A percentile compares a stretch with the other conserved stretches of the same genome.
These are phyloP conservation scores for Ophiostoma himal-ulmi DNA, from an alignment of 2,329 filamentous ascomycete genomes.

Conservation along the genomic window DNA sequence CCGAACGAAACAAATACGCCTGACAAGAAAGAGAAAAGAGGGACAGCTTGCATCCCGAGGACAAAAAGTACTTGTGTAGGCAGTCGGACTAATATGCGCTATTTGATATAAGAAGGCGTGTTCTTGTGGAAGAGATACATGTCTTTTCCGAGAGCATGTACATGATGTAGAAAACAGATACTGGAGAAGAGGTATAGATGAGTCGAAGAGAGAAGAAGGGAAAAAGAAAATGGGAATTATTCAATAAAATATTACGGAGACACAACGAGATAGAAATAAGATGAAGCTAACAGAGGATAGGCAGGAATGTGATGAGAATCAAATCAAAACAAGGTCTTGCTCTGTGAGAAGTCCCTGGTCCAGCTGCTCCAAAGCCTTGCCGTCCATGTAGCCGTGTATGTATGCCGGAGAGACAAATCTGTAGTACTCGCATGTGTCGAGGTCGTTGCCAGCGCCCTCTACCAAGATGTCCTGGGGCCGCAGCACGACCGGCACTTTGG, in stretches of 20 bases:
- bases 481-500: conserved; percentile 21
- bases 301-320: background rate
- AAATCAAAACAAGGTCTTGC: background rate
- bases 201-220: background rate
- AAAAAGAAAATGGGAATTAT: background rate
- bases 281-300: background rate
- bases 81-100: conserved; percentile 1
- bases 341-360: background rate
- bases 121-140: background rate
- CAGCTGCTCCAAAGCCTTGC: background rate
- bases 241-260: background rate
- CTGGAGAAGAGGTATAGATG: background rate
- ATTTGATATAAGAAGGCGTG: background rate
- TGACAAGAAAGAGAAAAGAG: background rate
- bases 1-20: background rate
- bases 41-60: background rate
- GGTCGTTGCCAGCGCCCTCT: background rate
- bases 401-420: background rate
- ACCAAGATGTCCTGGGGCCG: background rate
- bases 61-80: background rate
- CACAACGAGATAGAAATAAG: background rate
- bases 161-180: background rate
- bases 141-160: background rate
- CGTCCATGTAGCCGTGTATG: background rate
- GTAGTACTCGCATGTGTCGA: background rate